These are phyloP conservation scores for Podaxis sp. DNA, from an alignment of 768 basidiomycete species.

Conservation along the genomic window DNA sequence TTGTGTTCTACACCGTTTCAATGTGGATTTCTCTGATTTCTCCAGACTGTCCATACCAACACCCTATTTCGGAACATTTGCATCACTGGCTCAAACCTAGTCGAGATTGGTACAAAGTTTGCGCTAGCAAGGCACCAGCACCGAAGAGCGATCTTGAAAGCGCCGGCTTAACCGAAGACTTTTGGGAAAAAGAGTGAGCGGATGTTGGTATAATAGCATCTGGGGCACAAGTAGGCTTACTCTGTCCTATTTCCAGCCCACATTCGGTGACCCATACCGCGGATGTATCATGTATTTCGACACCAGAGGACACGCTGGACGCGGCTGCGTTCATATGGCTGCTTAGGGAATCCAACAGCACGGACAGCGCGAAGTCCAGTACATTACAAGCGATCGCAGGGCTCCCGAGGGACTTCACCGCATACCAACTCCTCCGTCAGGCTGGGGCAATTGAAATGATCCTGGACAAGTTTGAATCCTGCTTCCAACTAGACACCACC, in stretches of 20 bases:
- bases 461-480: conserved; percentile 34
- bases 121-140: not conserved
- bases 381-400: conserved; percentile 39
- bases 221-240: not conserved
- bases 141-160: not conserved
- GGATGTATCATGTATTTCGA: not conserved
- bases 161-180: not conserved
- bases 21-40: conserved; percentile 39
- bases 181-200: not conserved
- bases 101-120: not conserved
- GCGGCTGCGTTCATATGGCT: conserved; percentile 39
- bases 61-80: conserved; percentile 38
- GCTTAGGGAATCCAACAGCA: conserved; percentile 33
- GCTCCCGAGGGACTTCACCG: conserved; percentile 37
- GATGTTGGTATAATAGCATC: not conserved
- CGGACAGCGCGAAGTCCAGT: conserved; percentile 23
- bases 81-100: conserved; percentile 20
- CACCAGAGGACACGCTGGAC: conserved; percentile 34
- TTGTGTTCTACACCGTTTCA: conserved; percentile 36
- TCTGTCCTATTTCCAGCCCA: not conserved
- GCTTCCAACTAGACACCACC: conserved; percentile 39
- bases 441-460: conserved; percentile 33
- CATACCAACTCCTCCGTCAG: conserved; percentile 35
- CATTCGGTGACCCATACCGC: not conserved
- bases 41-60: conserved; percentile 41